These are phyloP conservation scores for Colletotrichum sp. DNA, from an alignment of 2,329 filamentous ascomycete genomes.

Conservation along the genomic window DNA sequence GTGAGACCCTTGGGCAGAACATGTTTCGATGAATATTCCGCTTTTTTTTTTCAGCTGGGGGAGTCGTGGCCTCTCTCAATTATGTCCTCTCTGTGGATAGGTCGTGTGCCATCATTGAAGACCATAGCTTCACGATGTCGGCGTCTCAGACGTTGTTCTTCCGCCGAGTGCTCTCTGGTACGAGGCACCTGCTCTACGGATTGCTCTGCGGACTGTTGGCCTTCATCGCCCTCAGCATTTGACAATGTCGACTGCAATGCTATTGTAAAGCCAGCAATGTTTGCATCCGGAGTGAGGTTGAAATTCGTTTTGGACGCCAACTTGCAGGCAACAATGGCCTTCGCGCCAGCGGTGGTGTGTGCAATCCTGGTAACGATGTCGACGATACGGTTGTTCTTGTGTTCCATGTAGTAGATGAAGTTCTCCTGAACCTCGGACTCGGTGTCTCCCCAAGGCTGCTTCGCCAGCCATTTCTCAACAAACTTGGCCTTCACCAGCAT, in stretches of 20 bases:
- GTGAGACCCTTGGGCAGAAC: not conserved
- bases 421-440: conserved; percentile 58
- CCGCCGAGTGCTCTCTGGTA: conserved; percentile 58
- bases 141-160: conserved; percentile 76
- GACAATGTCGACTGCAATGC: conserved; percentile 38
- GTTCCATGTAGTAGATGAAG: conserved; percentile 56
- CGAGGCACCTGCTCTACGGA: conserved; percentile 37
- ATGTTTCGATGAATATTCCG: not conserved
- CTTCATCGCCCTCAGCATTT: conserved; percentile 30
- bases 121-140: conserved; percentile 89
- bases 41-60: conserved; percentile 28
- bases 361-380: conserved; percentile 57
- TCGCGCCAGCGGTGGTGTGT: conserved; percentile 55
- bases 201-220: conserved; percentile 28
- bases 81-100: conserved; percentile 77
- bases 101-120: conserved; percentile 82
- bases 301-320: conserved; percentile 41
- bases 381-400: conserved; percentile 57
- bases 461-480: conserved; percentile 75
- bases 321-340: conserved; percentile 55
- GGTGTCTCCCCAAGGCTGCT: conserved; percentile 70
- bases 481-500: conserved; percentile 68
- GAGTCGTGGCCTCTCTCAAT: conserved; percentile 67
- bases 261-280: conserved; percentile 32
- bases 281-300: conserved; percentile 5